Conservation (phyloP, 345 rosid genomes). For the Ceriops tagal region DNA sequence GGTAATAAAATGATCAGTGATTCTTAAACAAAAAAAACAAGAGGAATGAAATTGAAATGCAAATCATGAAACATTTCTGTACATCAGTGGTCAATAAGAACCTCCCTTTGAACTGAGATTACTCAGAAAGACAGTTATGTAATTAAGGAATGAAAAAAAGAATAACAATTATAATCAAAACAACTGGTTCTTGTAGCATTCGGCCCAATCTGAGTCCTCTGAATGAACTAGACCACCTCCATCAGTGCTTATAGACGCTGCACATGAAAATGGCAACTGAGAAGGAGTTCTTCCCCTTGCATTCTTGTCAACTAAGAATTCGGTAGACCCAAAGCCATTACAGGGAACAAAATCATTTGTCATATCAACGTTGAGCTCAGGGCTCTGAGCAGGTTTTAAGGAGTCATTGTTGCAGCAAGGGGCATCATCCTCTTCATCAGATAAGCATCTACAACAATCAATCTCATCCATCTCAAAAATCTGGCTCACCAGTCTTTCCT, state of each 20-base stretch:
- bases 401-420: constrained; percentile 17
- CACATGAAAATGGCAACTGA: constrained; percentile 39
- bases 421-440: constrained; percentile 57
- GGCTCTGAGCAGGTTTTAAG: constrained; percentile 22
- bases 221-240: constrained; percentile 62
- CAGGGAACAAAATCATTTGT: constrained; percentile 14
- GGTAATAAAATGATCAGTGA: too few relatives aligned
- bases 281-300: constrained; percentile 22
- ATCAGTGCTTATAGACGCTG: constrained; percentile 73
- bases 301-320: constrained; percentile 22
- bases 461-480: constrained; percentile 63
- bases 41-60: too few relatives aligned
- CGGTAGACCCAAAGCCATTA: constrained; percentile 15
- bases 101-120: constrained; percentile 11
- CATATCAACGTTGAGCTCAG: constrained; percentile 18
- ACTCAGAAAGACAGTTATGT: constrained; percentile 18
- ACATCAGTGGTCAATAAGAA: constrained; percentile 9
- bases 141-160: constrained; percentile 19
- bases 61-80: too few relatives aligned
- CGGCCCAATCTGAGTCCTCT: constrained; percentile 81
- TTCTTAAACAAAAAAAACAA: too few relatives aligned
- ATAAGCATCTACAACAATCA: constrained; percentile 60
- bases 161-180: constrained; percentile 29
- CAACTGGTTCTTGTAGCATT: constrained; percentile 70
- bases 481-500: constrained; percentile 52